Evolutionary conservation across 306 rosid genomes (phyloP).

Genomic region (Lathyrus sativus): DNA sequence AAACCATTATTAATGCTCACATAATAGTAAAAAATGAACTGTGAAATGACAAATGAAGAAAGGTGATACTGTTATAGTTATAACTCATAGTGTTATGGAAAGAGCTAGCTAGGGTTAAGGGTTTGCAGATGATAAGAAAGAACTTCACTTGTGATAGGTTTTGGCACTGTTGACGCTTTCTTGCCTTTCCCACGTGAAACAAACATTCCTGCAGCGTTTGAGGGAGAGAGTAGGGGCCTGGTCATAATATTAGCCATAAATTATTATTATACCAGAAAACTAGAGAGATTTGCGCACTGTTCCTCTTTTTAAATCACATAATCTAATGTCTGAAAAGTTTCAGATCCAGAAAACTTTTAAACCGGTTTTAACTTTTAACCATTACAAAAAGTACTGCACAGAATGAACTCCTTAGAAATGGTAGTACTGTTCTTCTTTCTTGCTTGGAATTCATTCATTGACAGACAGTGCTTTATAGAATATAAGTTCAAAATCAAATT

Average conservation of each 20-base stretch:
- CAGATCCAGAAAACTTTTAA: conserved; percentile 2
- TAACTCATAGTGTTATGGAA: conserved; percentile 13
- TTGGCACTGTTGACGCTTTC: conserved; percentile 38
- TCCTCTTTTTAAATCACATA: not conserved
- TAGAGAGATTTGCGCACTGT: conserved; percentile 26
- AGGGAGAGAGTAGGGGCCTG: conserved; percentile 17
- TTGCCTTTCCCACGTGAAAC: conserved; percentile 48
- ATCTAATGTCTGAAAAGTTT: not conserved
- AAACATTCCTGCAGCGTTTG: conserved; percentile 36
- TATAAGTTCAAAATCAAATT: not conserved
- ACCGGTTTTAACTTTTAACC: not conserved
- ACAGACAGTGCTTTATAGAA: not conserved
- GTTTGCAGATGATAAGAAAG: conserved; percentile 8
- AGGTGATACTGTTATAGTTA: not conserved
- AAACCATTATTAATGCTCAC: conserved; percentile 19
- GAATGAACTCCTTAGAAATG: not conserved
- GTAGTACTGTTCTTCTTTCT: not conserved
- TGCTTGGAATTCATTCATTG: not conserved
- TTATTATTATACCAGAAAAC: conserved; percentile 34
- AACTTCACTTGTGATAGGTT: conserved; percentile 43
- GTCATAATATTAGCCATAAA: not conserved
- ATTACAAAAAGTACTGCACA: not conserved
- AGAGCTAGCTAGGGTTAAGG: conserved; percentile 16
- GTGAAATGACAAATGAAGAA: conserved; percentile 31
- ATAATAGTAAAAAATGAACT: too few relatives aligned